Percentiles rank a stretch among this genome's conserved stretches.
phyloP scores from a whole-genome alignment of 2,329 filamentous ascomycete genomes.

The Hypoxylon sp. region DNA sequence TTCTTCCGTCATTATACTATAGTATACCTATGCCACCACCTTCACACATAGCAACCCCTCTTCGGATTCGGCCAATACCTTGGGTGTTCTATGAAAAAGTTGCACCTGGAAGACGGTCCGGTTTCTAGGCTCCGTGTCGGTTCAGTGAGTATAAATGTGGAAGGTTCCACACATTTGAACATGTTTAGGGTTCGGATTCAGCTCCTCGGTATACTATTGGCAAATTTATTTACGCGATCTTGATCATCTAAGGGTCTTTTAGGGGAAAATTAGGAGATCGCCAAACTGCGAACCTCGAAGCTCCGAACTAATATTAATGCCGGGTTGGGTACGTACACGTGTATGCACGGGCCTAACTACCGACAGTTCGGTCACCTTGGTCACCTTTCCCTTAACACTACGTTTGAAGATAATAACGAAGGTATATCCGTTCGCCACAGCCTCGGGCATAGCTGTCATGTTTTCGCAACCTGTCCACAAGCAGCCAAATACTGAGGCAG shows the following conservation, averaged over 20 bases:
- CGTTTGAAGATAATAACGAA: neutral
- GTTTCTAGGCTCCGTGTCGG: slow-evolving; percentile 22
- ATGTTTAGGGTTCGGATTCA: slow-evolving; percentile 7
- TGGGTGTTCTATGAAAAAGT: slow-evolving; percentile 5
- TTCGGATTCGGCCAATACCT: slow-evolving; percentile 14
- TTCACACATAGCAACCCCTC: neutral
- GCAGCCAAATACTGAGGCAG: slow-evolving; percentile 2
- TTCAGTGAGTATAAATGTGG: slow-evolving; percentile 29
- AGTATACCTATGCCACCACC: neutral
- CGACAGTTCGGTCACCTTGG: neutral
- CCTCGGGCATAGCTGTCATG: slow-evolving; percentile 5
- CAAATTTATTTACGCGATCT: slow-evolving; percentile 12
- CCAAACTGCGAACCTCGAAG: slow-evolving; percentile 20
- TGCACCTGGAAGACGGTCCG: slow-evolving; percentile 11
- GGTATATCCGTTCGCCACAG: slow-evolving; percentile 24
- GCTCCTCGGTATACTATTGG: slow-evolving; percentile 26
- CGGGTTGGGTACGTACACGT: slow-evolving; percentile 4
- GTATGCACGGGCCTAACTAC: neutral
- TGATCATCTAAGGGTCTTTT: slow-evolving; percentile 13
- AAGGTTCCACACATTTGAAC: slow-evolving; percentile 20
- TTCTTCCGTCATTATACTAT: slow-evolving; percentile 17
- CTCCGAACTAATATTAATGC: slow-evolving; percentile 16
- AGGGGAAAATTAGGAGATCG: neutral
- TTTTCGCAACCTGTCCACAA: neutral
- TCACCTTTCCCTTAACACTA: no score